A percentile compares a stretch with the other conserved stretches of the same genome.
Conservation (phyloP, 345 rosid genomes). For the Raphanus raphanistrum region DNA sequence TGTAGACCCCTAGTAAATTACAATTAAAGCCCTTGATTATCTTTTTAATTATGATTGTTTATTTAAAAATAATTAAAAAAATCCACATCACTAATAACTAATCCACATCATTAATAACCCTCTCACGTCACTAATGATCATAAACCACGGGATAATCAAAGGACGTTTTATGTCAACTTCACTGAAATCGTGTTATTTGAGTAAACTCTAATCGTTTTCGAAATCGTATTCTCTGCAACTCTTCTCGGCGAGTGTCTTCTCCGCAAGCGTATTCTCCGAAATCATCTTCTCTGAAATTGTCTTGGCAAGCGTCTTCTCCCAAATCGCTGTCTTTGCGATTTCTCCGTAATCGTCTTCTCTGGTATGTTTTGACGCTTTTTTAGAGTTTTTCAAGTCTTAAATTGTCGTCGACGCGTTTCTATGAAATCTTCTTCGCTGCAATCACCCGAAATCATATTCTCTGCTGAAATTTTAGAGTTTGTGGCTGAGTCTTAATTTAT, state of each 20-base stretch:
- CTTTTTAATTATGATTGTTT: neutral
- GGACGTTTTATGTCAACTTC: neutral
- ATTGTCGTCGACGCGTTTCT: too few species aligned
- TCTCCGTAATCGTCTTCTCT: neutral
- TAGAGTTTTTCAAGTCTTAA: neutral
- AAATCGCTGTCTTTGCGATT: neutral
- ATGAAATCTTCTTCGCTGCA: too few species aligned
- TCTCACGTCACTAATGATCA: neutral
- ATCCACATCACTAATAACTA: neutral
- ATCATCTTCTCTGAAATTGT: neutral
- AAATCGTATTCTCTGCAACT: too few species aligned
- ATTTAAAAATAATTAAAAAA: too few species aligned
- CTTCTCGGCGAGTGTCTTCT: neutral
- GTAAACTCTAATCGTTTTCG: neutral
- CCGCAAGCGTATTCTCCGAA: neutral
- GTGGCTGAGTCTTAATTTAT: too few species aligned
- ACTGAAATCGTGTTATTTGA: too few species aligned
- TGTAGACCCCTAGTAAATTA: neutral
- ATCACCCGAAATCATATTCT: too few species aligned
- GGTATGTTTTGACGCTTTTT: neutral
- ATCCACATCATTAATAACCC: neutral
- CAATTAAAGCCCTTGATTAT: neutral
- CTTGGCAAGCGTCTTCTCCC: neutral
- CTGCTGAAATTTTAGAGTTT: too few species aligned
- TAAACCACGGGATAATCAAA: neutral